phyloP scores from a whole-genome alignment of 2,329 filamentous ascomycete genomes.

The Xylaria sp. region DNA sequence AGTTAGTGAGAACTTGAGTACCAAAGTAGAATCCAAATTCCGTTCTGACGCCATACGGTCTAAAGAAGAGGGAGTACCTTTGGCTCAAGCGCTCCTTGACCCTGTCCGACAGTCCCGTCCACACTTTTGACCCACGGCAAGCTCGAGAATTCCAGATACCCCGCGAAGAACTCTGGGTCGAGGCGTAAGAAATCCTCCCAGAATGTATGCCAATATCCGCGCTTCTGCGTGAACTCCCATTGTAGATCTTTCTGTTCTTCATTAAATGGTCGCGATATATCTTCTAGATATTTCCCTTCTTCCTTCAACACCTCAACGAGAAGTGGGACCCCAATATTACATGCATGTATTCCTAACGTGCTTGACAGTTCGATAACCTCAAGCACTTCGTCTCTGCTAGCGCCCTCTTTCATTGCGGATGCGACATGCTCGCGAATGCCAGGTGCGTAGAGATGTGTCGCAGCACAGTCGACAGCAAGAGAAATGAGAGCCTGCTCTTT shows the following conservation, averaged over 20 bases:
- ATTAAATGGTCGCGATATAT: constrained; percentile 51
- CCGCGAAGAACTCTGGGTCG: constrained; percentile 60
- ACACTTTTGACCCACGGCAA: constrained; percentile 55
- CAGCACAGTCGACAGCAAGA: constrained; percentile 56
- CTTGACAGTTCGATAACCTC: constrained; percentile 58
- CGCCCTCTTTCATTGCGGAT: constrained; percentile 55
- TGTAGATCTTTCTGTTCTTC: constrained; percentile 53
- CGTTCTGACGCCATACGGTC: background rate
- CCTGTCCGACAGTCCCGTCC: constrained; percentile 23
- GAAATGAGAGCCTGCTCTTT: constrained; percentile 58
- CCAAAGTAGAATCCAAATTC: background rate
- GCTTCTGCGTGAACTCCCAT: constrained; percentile 56
- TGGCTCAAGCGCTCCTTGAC: constrained; percentile 53
- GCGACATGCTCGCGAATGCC: constrained; percentile 55
- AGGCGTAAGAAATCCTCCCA: constrained; percentile 58
- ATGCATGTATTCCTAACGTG: constrained; percentile 60
- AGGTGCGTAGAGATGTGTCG: constrained; percentile 58
- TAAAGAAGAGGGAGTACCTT: constrained; percentile 49
- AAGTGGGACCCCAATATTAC: constrained; percentile 59
- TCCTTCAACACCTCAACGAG: constrained; percentile 60
- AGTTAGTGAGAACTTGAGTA: constrained; percentile 5
- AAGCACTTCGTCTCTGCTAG: constrained; percentile 56
- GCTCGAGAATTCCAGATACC: constrained; percentile 58
- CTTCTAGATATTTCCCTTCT: constrained; percentile 48
- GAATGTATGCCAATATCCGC: constrained; percentile 59